phyloP scores from a whole-genome alignment of 2,329 filamentous ascomycete species.

The Xylogone sp. region DNA sequence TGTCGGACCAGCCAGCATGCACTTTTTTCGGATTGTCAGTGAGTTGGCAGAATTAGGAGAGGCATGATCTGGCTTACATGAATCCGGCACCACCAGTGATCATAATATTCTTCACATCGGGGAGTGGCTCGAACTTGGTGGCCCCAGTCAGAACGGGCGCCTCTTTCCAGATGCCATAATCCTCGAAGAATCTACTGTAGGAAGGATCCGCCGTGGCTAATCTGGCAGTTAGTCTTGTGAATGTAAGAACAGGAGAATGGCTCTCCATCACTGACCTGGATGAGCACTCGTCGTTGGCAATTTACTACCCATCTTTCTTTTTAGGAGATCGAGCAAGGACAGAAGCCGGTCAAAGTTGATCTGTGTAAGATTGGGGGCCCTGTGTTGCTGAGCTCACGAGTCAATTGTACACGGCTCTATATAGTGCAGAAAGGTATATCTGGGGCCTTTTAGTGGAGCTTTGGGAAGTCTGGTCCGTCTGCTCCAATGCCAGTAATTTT shows the following conservation, averaged over 20 bases:
- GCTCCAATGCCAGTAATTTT: too few relatives aligned
- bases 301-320: neutral
- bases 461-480: too few relatives aligned
- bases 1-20: slow-evolving; percentile 82
- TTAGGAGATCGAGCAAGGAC: neutral
- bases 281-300: neutral
- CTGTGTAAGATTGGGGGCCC: too few relatives aligned
- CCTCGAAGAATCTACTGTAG: slow-evolving; percentile 42
- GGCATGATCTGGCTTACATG: slow-evolving; percentile 55
- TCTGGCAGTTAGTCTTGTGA: too few relatives aligned
- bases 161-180: slow-evolving; percentile 65
- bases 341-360: neutral
- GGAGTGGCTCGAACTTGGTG: slow-evolving; percentile 65
- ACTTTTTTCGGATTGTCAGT: slow-evolving; percentile 38
- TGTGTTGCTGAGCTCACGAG: too few relatives aligned
- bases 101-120: slow-evolving; percentile 75
- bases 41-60: neutral
- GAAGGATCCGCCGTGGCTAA: neutral
- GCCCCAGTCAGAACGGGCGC: slow-evolving; percentile 67
- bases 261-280: neutral
- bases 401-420: too few relatives aligned
- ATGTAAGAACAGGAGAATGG: too few relatives aligned
- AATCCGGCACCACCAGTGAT: slow-evolving; percentile 82
- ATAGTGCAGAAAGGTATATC: too few relatives aligned
- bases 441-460: too few relatives aligned